Percentiles rank a stretch among this genome's conserved stretches.
phyloP scores from a whole-genome alignment of 202 grass and related monocot species.

The Elaeis oleifera region DNA sequence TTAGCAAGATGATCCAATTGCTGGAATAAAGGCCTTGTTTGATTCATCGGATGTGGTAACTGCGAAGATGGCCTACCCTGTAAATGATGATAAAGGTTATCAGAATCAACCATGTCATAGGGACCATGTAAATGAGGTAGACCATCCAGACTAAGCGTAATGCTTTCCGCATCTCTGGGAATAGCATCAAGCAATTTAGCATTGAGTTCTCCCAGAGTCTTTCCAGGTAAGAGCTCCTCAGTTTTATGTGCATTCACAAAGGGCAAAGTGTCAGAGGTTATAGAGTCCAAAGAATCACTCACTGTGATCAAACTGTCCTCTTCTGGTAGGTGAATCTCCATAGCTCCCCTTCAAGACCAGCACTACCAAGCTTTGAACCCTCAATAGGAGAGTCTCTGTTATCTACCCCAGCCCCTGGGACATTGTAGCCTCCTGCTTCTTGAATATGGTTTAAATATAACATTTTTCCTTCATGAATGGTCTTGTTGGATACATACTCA shows the following conservation, averaged over 20 bases:
- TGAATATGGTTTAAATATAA: constrained; percentile 22
- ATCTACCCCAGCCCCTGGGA: constrained; percentile 25
- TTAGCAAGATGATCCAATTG: constrained; percentile 6
- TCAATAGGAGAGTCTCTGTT: constrained; percentile 21
- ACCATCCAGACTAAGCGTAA: background rate
- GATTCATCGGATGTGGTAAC: constrained; percentile 2
- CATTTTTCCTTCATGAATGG: background rate
- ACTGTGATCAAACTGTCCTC: background rate
- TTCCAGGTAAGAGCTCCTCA: constrained; percentile 1
- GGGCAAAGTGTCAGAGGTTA: background rate
- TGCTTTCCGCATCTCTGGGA: background rate
- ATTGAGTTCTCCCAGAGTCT: background rate
- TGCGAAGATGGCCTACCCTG: constrained; percentile 9
- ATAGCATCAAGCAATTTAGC: constrained; percentile 5
- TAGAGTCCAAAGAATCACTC: constrained; percentile 9
- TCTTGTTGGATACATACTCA: constrained; percentile 34
- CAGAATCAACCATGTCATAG: background rate
- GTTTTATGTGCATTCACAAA: constrained; percentile 1
- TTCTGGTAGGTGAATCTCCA: constrained; percentile 36
- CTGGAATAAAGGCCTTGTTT: background rate
- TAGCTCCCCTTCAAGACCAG: constrained; percentile 45
- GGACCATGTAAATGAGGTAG: background rate
- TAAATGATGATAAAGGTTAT: constrained; percentile 9
- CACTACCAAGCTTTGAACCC: constrained; percentile 25
- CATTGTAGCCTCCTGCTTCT: constrained; percentile 22